Evolutionary conservation across 345 rosid genomes (phyloP).

Genomic region (Kernera saxatilis): DNA sequence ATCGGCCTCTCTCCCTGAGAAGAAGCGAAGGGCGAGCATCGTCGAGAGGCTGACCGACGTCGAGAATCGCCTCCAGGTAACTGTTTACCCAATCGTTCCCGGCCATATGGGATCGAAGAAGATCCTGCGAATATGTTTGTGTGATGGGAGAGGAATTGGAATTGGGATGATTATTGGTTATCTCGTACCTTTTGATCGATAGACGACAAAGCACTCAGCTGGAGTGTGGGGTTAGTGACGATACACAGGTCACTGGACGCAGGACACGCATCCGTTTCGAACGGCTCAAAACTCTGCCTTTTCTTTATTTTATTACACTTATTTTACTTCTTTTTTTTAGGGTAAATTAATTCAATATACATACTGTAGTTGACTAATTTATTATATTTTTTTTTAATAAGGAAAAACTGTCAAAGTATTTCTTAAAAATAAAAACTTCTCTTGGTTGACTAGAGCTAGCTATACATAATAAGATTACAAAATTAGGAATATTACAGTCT

Average conservation of each 20-base stretch:
- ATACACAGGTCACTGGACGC: not conserved
- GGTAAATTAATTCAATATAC: no score
- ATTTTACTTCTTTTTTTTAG: not conserved
- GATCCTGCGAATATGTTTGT: not conserved
- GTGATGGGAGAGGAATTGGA: not conserved
- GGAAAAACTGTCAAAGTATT: no score
- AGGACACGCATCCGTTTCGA: conserved; percentile 30
- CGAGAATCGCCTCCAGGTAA: conserved; percentile 96
- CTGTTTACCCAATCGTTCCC: conserved; percentile 99
- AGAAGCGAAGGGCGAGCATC: conserved; percentile 79
- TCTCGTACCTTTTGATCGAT: conserved; percentile 18
- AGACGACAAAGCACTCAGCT: conserved; percentile 20
- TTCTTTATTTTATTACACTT: not conserved
- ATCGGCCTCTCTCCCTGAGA: conserved; percentile 87
- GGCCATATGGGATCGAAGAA: conserved; percentile 48
- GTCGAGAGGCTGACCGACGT: conserved; percentile 84
- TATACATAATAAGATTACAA: no score
- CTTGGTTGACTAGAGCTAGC: no score
- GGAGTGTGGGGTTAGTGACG: conserved; percentile 26
- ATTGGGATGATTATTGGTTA: not conserved
- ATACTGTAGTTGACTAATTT: no score
- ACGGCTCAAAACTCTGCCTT: conserved; percentile 11
- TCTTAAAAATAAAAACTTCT: no score
- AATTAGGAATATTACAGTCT: no score
- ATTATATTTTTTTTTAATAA: no score